Percentiles rank a stretch among this genome's conserved stretches.
Evolutionary conservation across 2,329 filamentous ascomycete species (phyloP).

Genomic region (Dryadomyces quercus-mongolicae): DNA sequence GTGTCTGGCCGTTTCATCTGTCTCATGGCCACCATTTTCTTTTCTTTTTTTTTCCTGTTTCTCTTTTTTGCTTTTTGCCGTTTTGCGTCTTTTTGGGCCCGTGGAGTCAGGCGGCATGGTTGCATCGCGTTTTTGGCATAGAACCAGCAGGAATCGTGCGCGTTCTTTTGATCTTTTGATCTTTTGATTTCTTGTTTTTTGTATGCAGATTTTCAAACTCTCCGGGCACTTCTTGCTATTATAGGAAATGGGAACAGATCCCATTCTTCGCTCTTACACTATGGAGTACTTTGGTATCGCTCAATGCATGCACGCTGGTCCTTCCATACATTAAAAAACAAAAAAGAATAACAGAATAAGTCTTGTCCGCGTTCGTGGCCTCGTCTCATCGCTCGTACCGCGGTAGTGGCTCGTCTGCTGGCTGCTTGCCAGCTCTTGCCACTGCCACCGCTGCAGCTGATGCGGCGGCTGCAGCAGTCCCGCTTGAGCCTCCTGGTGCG

Average conservation of each 20-base stretch:
- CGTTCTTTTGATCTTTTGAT: background rate
- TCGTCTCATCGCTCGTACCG: conserved; percentile 17
- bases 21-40: background rate
- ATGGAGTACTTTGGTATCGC: background rate
- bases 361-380: background rate
- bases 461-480: background rate
- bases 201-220: too few relatives aligned
- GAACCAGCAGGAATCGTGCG: background rate
- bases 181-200: too few relatives aligned
- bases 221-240: background rate
- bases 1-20: too few relatives aligned
- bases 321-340: background rate
- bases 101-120: background rate
- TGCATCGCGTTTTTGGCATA: background rate
- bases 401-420: conserved; percentile 16
- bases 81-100: background rate
- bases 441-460: background rate
- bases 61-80: background rate
- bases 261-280: background rate
- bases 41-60: background rate
- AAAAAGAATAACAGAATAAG: background rate
- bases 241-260: background rate
- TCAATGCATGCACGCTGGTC: background rate
- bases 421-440: background rate
- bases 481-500: background rate